phyloP scores from a whole-genome alignment of 768 basidiomycete genomes.

The Russula emetica region DNA sequence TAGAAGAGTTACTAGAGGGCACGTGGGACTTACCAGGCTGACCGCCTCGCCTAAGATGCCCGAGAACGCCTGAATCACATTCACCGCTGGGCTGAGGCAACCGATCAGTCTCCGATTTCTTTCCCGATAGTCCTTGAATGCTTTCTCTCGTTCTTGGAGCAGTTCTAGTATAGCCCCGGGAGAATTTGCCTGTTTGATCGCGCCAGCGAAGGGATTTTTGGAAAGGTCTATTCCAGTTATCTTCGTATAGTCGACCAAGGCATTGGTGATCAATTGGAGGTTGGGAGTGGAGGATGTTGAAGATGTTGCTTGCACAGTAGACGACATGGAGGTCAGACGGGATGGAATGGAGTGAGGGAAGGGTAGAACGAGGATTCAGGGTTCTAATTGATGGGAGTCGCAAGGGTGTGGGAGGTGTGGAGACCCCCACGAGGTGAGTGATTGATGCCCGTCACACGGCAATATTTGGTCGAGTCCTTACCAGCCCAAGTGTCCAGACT shows the following conservation, averaged over 20 bases:
- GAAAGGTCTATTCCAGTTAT: not conserved
- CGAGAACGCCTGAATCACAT: not conserved
- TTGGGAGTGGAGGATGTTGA: not conserved
- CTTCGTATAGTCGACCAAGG: not conserved
- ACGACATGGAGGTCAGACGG: not conserved
- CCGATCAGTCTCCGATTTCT: not conserved
- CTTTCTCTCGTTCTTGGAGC: not conserved
- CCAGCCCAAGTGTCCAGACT: too few relatives aligned
- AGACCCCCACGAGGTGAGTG: too few relatives aligned
- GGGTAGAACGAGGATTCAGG: too few relatives aligned
- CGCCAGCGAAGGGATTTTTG: not conserved
- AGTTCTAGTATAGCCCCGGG: not conserved
- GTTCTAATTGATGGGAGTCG: too few relatives aligned
- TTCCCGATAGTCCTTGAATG: not conserved
- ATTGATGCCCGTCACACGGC: too few relatives aligned
- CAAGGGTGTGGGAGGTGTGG: too few relatives aligned
- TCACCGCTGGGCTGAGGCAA: not conserved
- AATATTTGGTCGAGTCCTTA: too few relatives aligned
- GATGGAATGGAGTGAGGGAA: too few relatives aligned
- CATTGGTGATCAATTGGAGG: not conserved
- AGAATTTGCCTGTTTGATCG: not conserved
- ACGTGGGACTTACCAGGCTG: too few relatives aligned
- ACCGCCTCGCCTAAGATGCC: too few relatives aligned
- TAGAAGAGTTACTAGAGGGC: too few relatives aligned
- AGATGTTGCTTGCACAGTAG: not conserved